A percentile compares a stretch with the other conserved stretches of the same genome.
These are phyloP conservation scores for Trifolium pratense DNA, from an alignment of 306 rosid species.

Conservation along the genomic window DNA sequence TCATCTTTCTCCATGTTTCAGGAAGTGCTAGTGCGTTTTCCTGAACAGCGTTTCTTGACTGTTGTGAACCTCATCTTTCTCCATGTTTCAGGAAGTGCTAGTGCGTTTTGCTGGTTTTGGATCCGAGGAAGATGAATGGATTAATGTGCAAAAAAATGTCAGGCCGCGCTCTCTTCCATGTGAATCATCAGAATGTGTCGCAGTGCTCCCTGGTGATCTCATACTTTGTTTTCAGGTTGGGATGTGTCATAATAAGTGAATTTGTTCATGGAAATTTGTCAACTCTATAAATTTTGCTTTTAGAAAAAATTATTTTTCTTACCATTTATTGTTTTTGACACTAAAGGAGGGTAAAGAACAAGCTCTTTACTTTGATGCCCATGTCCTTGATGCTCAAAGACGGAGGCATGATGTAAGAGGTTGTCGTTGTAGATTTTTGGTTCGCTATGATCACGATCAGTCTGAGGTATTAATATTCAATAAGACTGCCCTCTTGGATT, in stretches of 20 bases:
- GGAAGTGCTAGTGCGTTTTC: constrained; percentile 86
- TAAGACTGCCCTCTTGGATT: constrained; percentile 19
- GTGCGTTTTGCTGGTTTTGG: constrained; percentile 96
- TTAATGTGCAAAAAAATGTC: constrained; percentile 77
- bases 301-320: constrained; percentile 1
- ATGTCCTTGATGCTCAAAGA: constrained; percentile 97
- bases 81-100: constrained; percentile 77
- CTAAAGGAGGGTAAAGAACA: constrained; percentile 98
- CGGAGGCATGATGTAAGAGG: constrained; percentile 98
- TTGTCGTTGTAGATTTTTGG: constrained; percentile 99
- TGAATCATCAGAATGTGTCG: constrained; percentile 97
- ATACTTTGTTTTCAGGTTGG: constrained; percentile 95
- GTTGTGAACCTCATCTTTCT: constrained; percentile 22
- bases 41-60: constrained; percentile 4
- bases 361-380: constrained; percentile 98
- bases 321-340: constrained; percentile 28
- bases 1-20: constrained; percentile 48
- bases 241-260: constrained; percentile 39
- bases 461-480: constrained; percentile 73
- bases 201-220: constrained; percentile 96
- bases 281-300: constrained; percentile 21
- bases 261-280: constrained; percentile 24
- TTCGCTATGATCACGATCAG: constrained; percentile 94
- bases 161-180: constrained; percentile 97
- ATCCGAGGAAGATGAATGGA: constrained; percentile 97